Base-by-base conservation (phyloP, 2,329 filamentous ascomycete genomes). In the Xylaria digitata region DNA sequence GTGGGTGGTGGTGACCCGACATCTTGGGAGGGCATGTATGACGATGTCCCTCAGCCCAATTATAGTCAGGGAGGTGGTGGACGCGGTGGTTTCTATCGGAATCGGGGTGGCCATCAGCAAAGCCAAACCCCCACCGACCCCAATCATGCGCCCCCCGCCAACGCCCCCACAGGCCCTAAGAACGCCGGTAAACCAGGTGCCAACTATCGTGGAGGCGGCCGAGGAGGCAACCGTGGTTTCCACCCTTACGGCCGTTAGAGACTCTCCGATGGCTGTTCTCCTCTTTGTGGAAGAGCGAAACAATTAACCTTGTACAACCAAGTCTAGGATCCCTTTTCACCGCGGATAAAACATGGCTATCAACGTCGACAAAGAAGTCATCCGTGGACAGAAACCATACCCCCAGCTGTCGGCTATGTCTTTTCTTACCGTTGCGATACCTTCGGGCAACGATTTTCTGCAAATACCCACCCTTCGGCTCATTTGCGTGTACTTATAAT, bases 21-120 rank as follows among this genome's bases (percentile, higher is more conserved):
- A 26, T 94, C 91, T 46, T 97, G 94, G 94, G 95, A 98, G 79
- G 95, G 95, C 75, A 97, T 97, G 94, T 98, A 97, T 79, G 95
- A 98, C 77, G 95, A 97, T 78, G 92, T 94, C 1, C 94, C 94
- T 17, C 93, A 95, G 77, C 93, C 93, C 5, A 90, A 90, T 73
- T 86, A 90, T 72, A 83, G 81, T 73, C 79, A 80, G 63, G 82
- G 84, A 71, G 80, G 80, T 70, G 80, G 80, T 70, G 80, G 80
- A 72, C 79, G 80, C 74, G 80, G 79, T 65, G 81, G 80, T 45
- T 79, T 79, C 65, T 76, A 80, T 58, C 80, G 82, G 61, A 75
- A 73, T 46, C 70, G 77, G 40, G 77, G 79, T 32, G 80, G 78
- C 43, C 75, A 76, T 55, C 75, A 78, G 56, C 76, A 78, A 37